Percentiles rank a stretch among this genome's conserved stretches.
These are phyloP conservation scores for Nemania sp. DNA, from an alignment of 2,329 filamentous ascomycete genomes.

Conservation along the genomic window DNA sequence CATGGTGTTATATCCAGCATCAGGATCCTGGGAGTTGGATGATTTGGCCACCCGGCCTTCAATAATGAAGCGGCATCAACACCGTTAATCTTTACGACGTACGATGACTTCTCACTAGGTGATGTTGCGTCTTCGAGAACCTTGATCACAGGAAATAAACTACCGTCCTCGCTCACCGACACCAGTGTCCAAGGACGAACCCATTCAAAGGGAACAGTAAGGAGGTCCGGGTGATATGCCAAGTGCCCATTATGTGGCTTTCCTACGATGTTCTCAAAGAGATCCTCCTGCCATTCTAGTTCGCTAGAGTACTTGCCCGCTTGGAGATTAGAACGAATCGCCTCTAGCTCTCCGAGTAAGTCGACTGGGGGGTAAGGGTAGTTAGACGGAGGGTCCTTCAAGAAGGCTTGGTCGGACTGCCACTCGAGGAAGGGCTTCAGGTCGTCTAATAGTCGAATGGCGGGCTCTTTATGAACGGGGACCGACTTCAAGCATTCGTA, in stretches of 20 bases:
- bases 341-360: slow-evolving; percentile 28
- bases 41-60: slow-evolving; percentile 29
- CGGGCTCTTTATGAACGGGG: slow-evolving; percentile 30
- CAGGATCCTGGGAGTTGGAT: slow-evolving; percentile 34
- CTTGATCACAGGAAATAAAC: slow-evolving; percentile 31
- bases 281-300: slow-evolving; percentile 33
- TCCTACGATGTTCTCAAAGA: slow-evolving; percentile 22
- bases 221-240: slow-evolving; percentile 29
- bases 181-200: slow-evolving; percentile 34
- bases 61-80: slow-evolving; percentile 30
- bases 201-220: slow-evolving; percentile 37
- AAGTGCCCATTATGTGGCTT: slow-evolving; percentile 34
- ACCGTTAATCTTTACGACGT: slow-evolving; percentile 34
- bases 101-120: slow-evolving; percentile 22
- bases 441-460: slow-evolving; percentile 29
- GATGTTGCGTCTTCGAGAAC: slow-evolving; percentile 29
- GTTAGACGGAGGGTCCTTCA: slow-evolving; percentile 33
- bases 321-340: slow-evolving; percentile 28
- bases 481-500: slow-evolving; percentile 34
- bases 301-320: slow-evolving; percentile 25
- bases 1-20: slow-evolving; percentile 38
- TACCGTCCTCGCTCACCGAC: slow-evolving; percentile 37
- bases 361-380: slow-evolving; percentile 31
- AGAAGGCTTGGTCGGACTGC: slow-evolving; percentile 32
- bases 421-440: slow-evolving; percentile 35